A percentile compares a stretch with the other conserved stretches of the same genome.
Evolutionary conservation across 1,139 yeast genomes (phyloP).

Genomic region (Wickerhamomyces sp.): DNA sequence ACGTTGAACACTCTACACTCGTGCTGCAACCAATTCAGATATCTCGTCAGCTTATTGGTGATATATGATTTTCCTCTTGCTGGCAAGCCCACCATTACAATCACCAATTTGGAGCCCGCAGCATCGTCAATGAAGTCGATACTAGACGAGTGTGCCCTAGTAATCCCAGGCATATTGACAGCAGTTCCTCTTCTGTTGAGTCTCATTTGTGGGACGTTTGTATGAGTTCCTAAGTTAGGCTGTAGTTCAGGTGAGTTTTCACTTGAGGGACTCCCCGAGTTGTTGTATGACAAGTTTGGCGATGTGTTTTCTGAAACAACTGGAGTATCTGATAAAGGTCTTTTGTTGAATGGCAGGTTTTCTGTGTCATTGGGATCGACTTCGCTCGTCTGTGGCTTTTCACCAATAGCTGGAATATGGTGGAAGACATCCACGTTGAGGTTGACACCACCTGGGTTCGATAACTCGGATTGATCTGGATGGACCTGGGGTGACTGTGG

Average conservation of each 20-base stretch:
- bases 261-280: constrained; percentile 25
- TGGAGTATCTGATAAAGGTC: constrained; percentile 73
- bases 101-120: constrained; percentile 75
- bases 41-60: constrained; percentile 83
- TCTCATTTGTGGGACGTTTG: constrained; percentile 11
- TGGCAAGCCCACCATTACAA: constrained; percentile 92
- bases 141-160: constrained; percentile 77
- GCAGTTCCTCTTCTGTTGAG: constrained; percentile 58
- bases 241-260: constrained; percentile 26
- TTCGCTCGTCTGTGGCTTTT: not conserved
- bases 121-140: constrained; percentile 31
- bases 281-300: constrained; percentile 34
- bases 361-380: not conserved
- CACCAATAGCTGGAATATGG: not conserved
- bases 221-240: constrained; percentile 2
- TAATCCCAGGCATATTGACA: constrained; percentile 88
- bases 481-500: not conserved
- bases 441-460: not conserved
- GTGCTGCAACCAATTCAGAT: constrained; percentile 88
- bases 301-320: constrained; percentile 51
- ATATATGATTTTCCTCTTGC: constrained; percentile 92
- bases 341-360: constrained; percentile 42
- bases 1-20: constrained; percentile 89
- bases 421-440: constrained; percentile 6
- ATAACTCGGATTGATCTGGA: not conserved